Conservation (phyloP, 2,329 filamentous ascomycete genomes). For the Colletotrichum gigasporum region DNA sequence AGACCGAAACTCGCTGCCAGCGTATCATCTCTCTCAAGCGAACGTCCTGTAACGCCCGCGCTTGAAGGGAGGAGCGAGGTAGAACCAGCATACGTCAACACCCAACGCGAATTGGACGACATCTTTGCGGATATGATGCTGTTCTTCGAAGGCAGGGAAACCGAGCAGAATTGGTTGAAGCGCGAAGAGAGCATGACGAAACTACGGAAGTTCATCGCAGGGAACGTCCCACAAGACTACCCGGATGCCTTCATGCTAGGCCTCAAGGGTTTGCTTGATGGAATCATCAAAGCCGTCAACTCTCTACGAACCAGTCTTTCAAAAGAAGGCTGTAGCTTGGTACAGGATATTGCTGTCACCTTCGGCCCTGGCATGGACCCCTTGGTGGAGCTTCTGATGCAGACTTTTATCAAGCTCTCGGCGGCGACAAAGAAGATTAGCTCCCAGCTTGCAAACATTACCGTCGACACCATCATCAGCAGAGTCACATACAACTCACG, state of each 20-base stretch:
- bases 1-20: constrained; percentile 59
- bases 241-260: constrained; percentile 74
- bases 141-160: constrained; percentile 87
- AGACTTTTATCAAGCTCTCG: constrained; percentile 88
- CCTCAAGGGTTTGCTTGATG: constrained; percentile 81
- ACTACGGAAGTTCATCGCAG: constrained; percentile 80
- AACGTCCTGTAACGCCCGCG: constrained; percentile 68
- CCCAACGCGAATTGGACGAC: constrained; percentile 87
- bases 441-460: constrained; percentile 82
- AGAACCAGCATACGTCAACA: constrained; percentile 86
- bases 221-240: constrained; percentile 84
- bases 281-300: constrained; percentile 84
- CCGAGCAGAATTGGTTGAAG: constrained; percentile 89
- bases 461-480: constrained; percentile 82
- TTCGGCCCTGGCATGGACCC: constrained; percentile 84
- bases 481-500: constrained; percentile 82
- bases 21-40: constrained; percentile 57
- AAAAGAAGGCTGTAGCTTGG: constrained; percentile 82
- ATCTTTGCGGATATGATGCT: constrained; percentile 82
- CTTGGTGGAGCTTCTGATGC: constrained; percentile 90
- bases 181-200: constrained; percentile 84
- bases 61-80: constrained; percentile 75
- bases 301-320: constrained; percentile 91
- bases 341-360: constrained; percentile 84
- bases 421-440: constrained; percentile 92